A percentile compares a stretch with the other conserved stretches of the same genome.
These are phyloP conservation scores for Colletotrichum tropicale DNA, from an alignment of 2,329 filamentous ascomycete species.

Conservation along the genomic window DNA sequence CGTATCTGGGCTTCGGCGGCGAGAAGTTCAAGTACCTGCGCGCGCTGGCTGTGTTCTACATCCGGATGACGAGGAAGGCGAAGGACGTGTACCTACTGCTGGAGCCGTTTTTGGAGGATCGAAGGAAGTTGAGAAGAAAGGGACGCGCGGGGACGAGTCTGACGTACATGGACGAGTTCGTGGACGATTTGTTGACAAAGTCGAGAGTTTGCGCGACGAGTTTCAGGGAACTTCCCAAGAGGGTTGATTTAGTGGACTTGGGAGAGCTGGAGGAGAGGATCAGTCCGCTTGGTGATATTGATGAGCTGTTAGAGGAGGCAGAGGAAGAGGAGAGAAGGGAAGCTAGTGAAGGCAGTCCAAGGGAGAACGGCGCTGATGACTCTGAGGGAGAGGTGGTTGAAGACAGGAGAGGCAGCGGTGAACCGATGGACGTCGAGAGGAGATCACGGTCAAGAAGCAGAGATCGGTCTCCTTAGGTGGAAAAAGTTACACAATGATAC, in stretches of 20 bases:
- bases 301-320: conserved; percentile 70
- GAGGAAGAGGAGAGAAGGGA: conserved; percentile 47
- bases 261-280: conserved; percentile 85
- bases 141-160: conserved; percentile 76
- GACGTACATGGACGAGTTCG: conserved; percentile 88
- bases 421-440: conserved; percentile 42
- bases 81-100: conserved; percentile 80
- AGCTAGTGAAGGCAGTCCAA: conserved; percentile 32
- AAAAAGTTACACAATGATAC: neutral
- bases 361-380: conserved; percentile 29
- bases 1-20: conserved; percentile 79
- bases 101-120: conserved; percentile 83
- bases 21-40: conserved; percentile 86
- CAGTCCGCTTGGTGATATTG: conserved; percentile 82
- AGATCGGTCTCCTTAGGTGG: neutral
- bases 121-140: conserved; percentile 80
- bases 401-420: conserved; percentile 6
- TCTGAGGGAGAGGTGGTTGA: conserved; percentile 45
- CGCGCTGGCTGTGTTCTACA: conserved; percentile 89
- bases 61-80: conserved; percentile 83
- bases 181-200: conserved; percentile 89
- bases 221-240: conserved; percentile 86
- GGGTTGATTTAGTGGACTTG: conserved; percentile 85
- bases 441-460: conserved; percentile 17
- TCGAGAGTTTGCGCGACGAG: conserved; percentile 91